These are phyloP conservation scores for Penicillium fimorum DNA, from an alignment of 495 filamentous ascomycete genomes.

Conservation along the genomic window DNA sequence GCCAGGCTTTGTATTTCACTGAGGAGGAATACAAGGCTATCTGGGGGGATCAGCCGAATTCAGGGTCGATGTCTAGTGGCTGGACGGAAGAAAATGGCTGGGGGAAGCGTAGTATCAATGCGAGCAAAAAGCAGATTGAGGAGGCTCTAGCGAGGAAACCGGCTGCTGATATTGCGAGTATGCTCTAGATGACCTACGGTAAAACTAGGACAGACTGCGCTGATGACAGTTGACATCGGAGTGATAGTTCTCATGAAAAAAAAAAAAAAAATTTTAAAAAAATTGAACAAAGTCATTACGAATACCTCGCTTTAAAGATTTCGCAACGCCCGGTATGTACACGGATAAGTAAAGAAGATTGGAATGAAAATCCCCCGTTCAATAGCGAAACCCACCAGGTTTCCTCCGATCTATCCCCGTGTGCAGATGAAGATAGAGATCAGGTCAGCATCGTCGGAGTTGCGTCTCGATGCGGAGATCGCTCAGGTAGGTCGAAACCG, in stretches of 20 bases:
- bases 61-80: background rate
- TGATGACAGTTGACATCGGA: background rate
- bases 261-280: too few relatives aligned
- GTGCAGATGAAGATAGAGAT: background rate
- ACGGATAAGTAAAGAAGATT: background rate
- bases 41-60: constrained; percentile 8
- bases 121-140: constrained; percentile 15
- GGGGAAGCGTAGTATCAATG: background rate
- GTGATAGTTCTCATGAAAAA: background rate
- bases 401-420: background rate
- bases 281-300: too few relatives aligned
- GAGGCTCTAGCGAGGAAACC: constrained; percentile 4
- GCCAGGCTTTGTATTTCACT: constrained; percentile 11
- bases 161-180: background rate
- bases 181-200: background rate
- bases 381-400: background rate
- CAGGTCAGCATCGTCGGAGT: background rate
- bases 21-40: constrained; percentile 6
- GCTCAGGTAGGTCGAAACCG: background rate
- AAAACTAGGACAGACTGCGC: background rate
- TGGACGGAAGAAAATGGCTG: background rate
- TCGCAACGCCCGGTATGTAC: constrained; percentile 6
- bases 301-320: background rate
- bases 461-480: background rate
- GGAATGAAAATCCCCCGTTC: background rate